A percentile compares a stretch with the other conserved stretches of the same genome.
phyloP scores from a whole-genome alignment of 768 basidiomycete genomes.

The Hypholoma fasciculare region DNA sequence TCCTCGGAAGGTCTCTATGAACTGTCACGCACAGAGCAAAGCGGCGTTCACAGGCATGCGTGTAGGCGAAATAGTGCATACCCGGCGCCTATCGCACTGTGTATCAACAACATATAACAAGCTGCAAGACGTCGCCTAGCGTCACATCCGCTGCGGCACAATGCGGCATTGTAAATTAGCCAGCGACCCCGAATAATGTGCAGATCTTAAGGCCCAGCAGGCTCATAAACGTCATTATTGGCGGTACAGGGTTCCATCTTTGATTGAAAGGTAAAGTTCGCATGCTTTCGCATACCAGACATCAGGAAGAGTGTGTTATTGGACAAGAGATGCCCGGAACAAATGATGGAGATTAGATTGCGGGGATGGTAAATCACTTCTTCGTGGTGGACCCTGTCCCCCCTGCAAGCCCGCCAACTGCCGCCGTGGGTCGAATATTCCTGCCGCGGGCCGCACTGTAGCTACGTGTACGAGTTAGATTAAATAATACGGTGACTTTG shows the following conservation, averaged over 20 bases:
- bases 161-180: not conserved
- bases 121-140: not conserved
- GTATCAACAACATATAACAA: not conserved
- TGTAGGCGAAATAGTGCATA: not conserved
- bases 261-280: not conserved
- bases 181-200: constrained; percentile 9
- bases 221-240: not conserved
- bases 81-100: not conserved
- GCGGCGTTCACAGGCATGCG: not conserved
- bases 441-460: not conserved
- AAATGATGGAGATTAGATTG: no score
- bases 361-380: not conserved
- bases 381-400: not conserved
- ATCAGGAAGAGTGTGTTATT: no score
- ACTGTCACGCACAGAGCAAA: not conserved
- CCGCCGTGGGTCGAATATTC: constrained; percentile 2
- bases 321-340: no score
- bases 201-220: constrained; percentile 1
- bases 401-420: not conserved
- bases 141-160: not conserved
- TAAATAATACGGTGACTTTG: no score
- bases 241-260: not conserved
- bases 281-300: no score
- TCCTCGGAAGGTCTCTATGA: not conserved
- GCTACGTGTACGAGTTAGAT: no score